A percentile compares a stretch with the other conserved stretches of the same genome.
phyloP scores from a whole-genome alignment of 129 eudicot species.

The Glebionis coronaria region DNA sequence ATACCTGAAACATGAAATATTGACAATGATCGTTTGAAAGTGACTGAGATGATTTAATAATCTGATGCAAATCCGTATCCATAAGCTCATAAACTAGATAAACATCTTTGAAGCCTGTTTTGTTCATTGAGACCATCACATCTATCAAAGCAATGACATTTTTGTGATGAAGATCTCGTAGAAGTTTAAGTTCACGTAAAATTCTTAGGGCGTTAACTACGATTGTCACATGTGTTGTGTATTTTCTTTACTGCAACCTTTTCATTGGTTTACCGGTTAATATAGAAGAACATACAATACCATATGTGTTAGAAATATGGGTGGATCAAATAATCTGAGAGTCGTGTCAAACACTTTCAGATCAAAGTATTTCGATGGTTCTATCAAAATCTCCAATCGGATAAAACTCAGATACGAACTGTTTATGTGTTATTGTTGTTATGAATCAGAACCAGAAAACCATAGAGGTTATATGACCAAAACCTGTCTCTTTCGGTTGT shows the following conservation, averaged over 20 bases:
- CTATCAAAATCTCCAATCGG: too few species aligned
- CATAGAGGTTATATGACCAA: too few species aligned
- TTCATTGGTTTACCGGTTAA: conserved; percentile 60
- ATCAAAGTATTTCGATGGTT: too few species aligned
- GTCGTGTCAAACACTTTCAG: too few species aligned
- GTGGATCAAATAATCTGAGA: too few species aligned
- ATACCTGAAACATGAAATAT: conserved; percentile 64
- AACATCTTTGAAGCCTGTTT: conserved; percentile 61
- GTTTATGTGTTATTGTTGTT: too few species aligned
- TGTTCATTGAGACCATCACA: conserved; percentile 54
- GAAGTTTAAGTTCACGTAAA: conserved; percentile 59
- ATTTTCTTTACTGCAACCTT: conserved; percentile 69
- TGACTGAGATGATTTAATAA: conserved; percentile 61
- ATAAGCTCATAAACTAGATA: conserved; percentile 73
- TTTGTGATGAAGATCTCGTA: conserved; percentile 57
- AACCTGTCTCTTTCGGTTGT: too few species aligned
- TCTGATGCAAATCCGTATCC: conserved; percentile 64
- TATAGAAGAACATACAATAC: conserved; percentile 61
- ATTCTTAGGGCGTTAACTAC: conserved; percentile 60
- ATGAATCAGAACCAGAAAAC: too few species aligned
- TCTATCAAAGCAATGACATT: conserved; percentile 63
- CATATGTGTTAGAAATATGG: too few species aligned
- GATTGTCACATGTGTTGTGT: conserved; percentile 54
- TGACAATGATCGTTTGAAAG: conserved; percentile 65
- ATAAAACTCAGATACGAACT: too few species aligned